These are phyloP conservation scores for Fagopyrum esculentum DNA, from an alignment of 148 eudicot species.

Conservation along the genomic window DNA sequence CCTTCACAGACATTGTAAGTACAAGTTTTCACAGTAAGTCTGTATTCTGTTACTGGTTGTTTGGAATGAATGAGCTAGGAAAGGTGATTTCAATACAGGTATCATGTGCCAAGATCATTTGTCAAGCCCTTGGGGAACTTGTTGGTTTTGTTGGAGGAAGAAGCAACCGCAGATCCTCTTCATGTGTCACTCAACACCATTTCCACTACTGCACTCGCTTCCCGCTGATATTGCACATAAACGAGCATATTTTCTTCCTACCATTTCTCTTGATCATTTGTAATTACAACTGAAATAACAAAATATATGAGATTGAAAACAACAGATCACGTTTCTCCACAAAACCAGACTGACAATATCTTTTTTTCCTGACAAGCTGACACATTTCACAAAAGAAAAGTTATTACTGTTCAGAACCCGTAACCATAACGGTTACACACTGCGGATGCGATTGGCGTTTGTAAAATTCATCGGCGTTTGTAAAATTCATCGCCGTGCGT, in stretches of 20 bases:
- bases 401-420: too few relatives aligned
- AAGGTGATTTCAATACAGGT: slow-evolving; percentile 26
- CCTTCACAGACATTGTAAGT: slow-evolving; percentile 45
- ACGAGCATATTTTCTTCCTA: neutral
- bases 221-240: neutral
- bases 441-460: too few relatives aligned
- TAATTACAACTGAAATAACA: neutral
- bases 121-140: slow-evolving; percentile 40
- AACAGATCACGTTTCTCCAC: neutral
- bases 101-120: slow-evolving; percentile 60
- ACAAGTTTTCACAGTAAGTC: neutral
- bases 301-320: neutral
- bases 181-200: slow-evolving; percentile 29
- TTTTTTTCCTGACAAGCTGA: too few relatives aligned
- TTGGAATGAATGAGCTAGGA: slow-evolving; percentile 18
- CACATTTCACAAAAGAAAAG: too few relatives aligned
- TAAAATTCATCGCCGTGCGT: too few relatives aligned
- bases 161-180: slow-evolving; percentile 35
- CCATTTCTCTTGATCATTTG: neutral
- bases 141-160: slow-evolving; percentile 53
- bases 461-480: too few relatives aligned
- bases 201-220: slow-evolving; percentile 15
- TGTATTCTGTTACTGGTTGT: slow-evolving; percentile 1
- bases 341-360: neutral
- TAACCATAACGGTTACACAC: too few relatives aligned